These are phyloP conservation scores for Neofusicoccum umdonicola DNA, from an alignment of 2,329 filamentous ascomycete genomes.

Conservation along the genomic window DNA sequence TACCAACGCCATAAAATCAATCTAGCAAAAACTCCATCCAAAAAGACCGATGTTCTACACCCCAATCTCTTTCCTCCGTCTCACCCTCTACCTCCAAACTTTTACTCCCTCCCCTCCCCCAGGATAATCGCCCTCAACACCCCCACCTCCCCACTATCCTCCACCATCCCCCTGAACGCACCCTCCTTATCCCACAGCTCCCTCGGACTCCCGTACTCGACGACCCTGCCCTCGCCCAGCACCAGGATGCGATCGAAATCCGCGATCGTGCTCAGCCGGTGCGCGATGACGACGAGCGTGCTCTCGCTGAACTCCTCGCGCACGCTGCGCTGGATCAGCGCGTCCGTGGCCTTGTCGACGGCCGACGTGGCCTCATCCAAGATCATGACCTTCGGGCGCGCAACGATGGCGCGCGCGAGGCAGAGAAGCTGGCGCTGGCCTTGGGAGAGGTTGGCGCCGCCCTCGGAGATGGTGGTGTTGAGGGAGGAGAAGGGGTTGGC, in stretches of 20 bases:
- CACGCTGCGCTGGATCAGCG: constrained; percentile 22
- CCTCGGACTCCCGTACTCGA: constrained; percentile 21
- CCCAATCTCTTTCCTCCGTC: too few species aligned
- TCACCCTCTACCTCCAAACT: too few species aligned
- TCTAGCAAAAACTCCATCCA: too few species aligned
- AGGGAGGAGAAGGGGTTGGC: constrained; percentile 23
- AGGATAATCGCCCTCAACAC: constrained; percentile 7
- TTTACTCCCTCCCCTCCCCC: background rate
- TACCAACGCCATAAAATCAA: too few species aligned
- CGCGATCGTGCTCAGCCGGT: constrained; percentile 26
- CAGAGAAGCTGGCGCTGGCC: constrained; percentile 26
- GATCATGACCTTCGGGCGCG: constrained; percentile 71
- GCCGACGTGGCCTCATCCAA: constrained; percentile 78
- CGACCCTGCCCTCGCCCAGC: constrained; percentile 24
- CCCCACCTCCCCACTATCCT: constrained; percentile 12
- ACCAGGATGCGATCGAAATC: constrained; percentile 28
- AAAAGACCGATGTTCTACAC: too few species aligned
- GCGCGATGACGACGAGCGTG: constrained; percentile 29
- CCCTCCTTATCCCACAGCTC: constrained; percentile 9
- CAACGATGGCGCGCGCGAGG: constrained; percentile 24
- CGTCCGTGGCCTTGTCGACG: constrained; percentile 24
- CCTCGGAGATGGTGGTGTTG: constrained; percentile 20
- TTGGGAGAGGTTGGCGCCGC: constrained; percentile 22
- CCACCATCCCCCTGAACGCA: constrained; percentile 14
- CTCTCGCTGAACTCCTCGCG: constrained; percentile 21